These are phyloP conservation scores for Hypholoma sublateritium DNA, from an alignment of 768 basidiomycete genomes.

Conservation along the genomic window DNA sequence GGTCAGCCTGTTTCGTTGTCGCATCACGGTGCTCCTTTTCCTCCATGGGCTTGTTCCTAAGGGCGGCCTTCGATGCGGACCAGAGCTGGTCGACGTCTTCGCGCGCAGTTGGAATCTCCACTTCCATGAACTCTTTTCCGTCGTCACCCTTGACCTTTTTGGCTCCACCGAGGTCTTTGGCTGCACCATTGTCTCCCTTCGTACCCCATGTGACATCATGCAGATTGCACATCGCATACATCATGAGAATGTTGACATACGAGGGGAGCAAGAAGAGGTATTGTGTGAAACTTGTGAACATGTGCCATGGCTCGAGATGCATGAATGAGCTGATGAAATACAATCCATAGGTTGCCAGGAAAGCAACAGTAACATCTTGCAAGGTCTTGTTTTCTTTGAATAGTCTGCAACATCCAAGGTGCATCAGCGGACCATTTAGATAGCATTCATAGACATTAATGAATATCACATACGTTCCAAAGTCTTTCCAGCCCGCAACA, in stretches of 20 bases:
- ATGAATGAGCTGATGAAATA: constrained; percentile 87
- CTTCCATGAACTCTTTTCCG: constrained; percentile 86
- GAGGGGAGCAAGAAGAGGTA: constrained; percentile 89
- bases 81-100: constrained; percentile 91
- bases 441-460: not conserved
- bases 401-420: constrained; percentile 38
- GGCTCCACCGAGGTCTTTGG: constrained; percentile 87
- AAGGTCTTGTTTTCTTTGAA: constrained; percentile 67
- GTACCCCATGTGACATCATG: constrained; percentile 94
- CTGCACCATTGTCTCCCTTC: constrained; percentile 86
- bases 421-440: not conserved
- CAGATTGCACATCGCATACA: constrained; percentile 92
- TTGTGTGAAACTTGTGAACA: constrained; percentile 90
- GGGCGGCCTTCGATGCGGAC: constrained; percentile 69
- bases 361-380: constrained; percentile 81
- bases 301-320: constrained; percentile 95
- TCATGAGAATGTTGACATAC: constrained; percentile 84
- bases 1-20: constrained; percentile 87
- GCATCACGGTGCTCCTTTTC: constrained; percentile 83
- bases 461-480: constrained; percentile 54
- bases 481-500: constrained; percentile 70
- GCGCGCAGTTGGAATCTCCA: constrained; percentile 75
- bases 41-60: constrained; percentile 67
- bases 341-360: constrained; percentile 76
- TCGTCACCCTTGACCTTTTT: constrained; percentile 85